Percentiles rank a stretch among this genome's conserved stretches.
Conservation (phyloP, 805 yeast genomes). For the Yamadazyma akitaensis region DNA sequence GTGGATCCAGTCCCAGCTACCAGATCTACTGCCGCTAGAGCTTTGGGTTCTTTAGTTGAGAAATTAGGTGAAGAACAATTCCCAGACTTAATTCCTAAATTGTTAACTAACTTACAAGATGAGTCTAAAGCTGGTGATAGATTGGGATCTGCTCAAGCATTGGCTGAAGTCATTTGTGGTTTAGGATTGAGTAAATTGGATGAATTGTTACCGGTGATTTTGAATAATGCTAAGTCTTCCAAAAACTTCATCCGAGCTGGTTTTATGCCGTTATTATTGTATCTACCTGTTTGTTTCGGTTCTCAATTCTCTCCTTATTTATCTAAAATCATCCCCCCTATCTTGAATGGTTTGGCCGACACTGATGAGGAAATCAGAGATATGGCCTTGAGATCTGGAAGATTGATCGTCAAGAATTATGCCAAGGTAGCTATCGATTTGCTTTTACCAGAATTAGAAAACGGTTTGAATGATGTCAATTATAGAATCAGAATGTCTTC, state of each 20-base stretch:
- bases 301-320: conserved; percentile 87
- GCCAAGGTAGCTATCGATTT: conserved; percentile 91
- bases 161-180: conserved; percentile 91
- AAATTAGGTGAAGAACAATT: conserved; percentile 93
- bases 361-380: conserved; percentile 82
- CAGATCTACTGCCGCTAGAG: conserved; percentile 96
- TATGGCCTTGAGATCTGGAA: conserved; percentile 87
- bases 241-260: conserved; percentile 82
- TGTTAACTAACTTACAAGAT: conserved; percentile 73
- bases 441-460: conserved; percentile 88
- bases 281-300: conserved; percentile 93
- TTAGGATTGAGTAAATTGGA: conserved; percentile 85
- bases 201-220: conserved; percentile 77
- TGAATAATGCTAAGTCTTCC: conserved; percentile 65
- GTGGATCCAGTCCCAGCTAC: conserved; percentile 98
- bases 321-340: conserved; percentile 83
- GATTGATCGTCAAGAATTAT: conserved; percentile 84
- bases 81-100: conserved; percentile 85
- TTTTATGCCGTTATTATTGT: conserved; percentile 82
- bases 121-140: conserved; percentile 82
- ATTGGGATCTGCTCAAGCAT: conserved; percentile 95
- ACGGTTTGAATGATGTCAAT: conserved; percentile 77
- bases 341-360: conserved; percentile 89
- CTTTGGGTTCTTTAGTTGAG: conserved; percentile 93
- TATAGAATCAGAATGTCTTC: conserved; percentile 89